Evolutionary conservation across 2,329 filamentous ascomycete genomes (phyloP), one percentile per base, ranked within the genome.

Genomic region (Epichloe festucae): DNA sequence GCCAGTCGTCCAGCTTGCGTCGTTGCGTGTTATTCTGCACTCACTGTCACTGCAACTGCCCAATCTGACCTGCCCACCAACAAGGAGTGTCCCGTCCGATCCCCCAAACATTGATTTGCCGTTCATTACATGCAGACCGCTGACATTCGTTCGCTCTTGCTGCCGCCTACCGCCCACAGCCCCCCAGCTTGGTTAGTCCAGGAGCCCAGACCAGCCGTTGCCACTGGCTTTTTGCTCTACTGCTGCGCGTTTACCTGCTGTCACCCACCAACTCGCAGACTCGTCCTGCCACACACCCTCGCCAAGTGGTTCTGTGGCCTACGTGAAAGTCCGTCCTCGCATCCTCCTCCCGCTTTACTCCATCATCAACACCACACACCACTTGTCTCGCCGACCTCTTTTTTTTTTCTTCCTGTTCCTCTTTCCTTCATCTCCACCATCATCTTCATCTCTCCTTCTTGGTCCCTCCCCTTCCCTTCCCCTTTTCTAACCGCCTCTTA

Each of bases 401-500:
- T 53, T 27, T 53, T 27, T 57, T 57, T 54, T 54, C 48, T 54
- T 42, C 42, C 54, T 56, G 54, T 57, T 56, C 56, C 53, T 57
- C 53, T 59, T 57, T 59, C 58, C 56, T 60, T 60, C 55, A 55
- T 59, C 57, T 55, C 55, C 57, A 58, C 58, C 58, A 57, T 53
- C 55, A 52, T 59, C 56, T 53, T 57, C 56, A 57, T 55, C 58
- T 58, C 60, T 57, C 57, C 53, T 55, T 58, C 57, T 57, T 55
- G 53, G 50, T 48, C 44, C 47, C 55, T 54, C 56, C 50, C 49
- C 57, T 56, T 57, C 49, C 60, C 59, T 58, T 57, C 54, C 54
- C 54, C 49, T 60, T 27, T 57, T 52, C 53, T 57, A 54, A 51
- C 54, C 53, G 52, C 54, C 55, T 58, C 58, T 59, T 55, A 58